Evolutionary conservation across 129 eudicot genomes (phyloP), one percentile per base, ranked within the genome.

Genomic region (Escallonia rubra): DNA sequence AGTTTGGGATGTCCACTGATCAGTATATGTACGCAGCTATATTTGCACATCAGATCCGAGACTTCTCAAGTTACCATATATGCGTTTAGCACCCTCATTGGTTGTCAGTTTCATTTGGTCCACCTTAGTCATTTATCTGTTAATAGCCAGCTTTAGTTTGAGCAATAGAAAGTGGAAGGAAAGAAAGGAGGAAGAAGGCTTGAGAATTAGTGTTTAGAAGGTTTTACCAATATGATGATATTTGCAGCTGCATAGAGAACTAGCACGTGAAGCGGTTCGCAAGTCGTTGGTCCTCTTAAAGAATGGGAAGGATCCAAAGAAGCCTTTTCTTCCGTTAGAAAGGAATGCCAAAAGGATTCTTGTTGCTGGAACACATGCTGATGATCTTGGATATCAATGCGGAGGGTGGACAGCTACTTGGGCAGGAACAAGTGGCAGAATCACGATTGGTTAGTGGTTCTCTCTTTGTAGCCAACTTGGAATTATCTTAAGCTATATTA

Each of bases 191-290:
- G 34, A 23, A 23, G 34, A 23, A 23, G 34, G 34, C 34, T 23
- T 23, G 34, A 23, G 34, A 23, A 23, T 23, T 23, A 23, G 34
- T 23, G 34, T 23, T 23, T 23, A 23, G 34, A 23, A 23, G 34
- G 34, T 23, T 23, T 23, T 23, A 23, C 34, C 34, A 23, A 23
- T 23, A 46, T 46, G 50, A 9, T 46, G 50, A 46, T 46, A 0
- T 23, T 23, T 66, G 12, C 91, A 92, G 98, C 41, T 55, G 71
- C 98, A 93, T 54, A 79, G 96, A 76, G 95, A 93, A 68, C 73
- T 93, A 76, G 98, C 96, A 63, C 91, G 95, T 41, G 96, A 89
- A 93, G 98, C 98, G 43, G 98, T 89, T 71, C 90, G 98, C 42
- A 93, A 89, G 81, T 93, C 98, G 41, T 59, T 93, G 73, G 98